Percentiles rank a stretch among this genome's conserved stretches.
These are phyloP conservation scores for Cicer arietinum DNA, from an alignment of 306 rosid species.

Conservation along the genomic window DNA sequence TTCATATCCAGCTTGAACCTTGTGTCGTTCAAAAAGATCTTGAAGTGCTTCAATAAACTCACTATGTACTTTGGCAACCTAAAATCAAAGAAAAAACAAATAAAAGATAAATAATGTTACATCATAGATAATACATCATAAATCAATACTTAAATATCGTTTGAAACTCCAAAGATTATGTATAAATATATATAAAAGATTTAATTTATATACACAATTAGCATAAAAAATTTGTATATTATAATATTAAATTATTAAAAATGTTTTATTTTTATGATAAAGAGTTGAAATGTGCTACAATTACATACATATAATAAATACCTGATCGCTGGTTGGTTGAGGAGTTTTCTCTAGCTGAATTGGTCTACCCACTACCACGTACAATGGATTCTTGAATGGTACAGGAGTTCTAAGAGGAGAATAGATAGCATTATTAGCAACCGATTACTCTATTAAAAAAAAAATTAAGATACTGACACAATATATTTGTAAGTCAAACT, in stretches of 20 bases:
- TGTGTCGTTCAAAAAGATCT: slow-evolving; percentile 73
- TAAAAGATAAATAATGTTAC: background rate
- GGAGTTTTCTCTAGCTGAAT: slow-evolving; percentile 67
- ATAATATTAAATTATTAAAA: no score
- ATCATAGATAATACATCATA: background rate
- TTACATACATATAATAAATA: background rate
- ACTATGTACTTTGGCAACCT: slow-evolving; percentile 64
- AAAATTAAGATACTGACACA: no score
- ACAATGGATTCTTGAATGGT: slow-evolving; percentile 71
- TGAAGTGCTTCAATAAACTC: slow-evolving; percentile 69
- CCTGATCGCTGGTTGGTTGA: slow-evolving; percentile 67
- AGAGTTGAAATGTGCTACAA: no score
- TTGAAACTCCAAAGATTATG: no score
- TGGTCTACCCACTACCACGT: slow-evolving; percentile 82
- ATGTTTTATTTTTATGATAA: no score
- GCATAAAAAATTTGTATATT: no score
- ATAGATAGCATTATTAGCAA: background rate
- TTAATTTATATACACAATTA: no score
- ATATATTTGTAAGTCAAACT: no score
- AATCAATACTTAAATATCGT: no score
- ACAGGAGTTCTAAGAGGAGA: slow-evolving; percentile 65
- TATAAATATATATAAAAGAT: no score
- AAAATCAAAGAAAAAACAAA: background rate
- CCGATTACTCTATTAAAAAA: no score
- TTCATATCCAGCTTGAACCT: slow-evolving; percentile 60